phyloP scores from a whole-genome alignment of 176 grass and related monocot species.

The Zoysia pacifica region DNA sequence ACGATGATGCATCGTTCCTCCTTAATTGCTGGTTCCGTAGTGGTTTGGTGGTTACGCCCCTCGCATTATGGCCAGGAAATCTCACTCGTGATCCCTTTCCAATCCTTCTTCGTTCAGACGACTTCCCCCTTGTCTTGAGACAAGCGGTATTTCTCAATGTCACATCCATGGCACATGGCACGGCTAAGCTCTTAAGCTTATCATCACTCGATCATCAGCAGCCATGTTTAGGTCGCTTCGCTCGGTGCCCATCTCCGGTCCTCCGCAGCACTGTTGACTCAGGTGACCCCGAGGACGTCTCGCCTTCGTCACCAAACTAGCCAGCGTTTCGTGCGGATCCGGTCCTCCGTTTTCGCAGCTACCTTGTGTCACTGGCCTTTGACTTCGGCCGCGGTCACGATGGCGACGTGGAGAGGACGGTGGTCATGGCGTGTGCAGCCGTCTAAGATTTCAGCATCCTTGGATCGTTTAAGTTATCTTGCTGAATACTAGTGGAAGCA shows the following conservation, averaged over 20 bases:
- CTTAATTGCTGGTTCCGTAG: slow-evolving; percentile 38
- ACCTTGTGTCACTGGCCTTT: slow-evolving; percentile 11
- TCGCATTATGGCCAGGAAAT: slow-evolving; percentile 10
- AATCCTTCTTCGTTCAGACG: not conserved
- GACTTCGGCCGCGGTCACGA: not conserved
- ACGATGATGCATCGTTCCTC: not conserved
- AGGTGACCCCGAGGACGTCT: slow-evolving; percentile 5
- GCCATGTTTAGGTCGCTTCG: not conserved
- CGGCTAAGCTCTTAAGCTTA: not conserved
- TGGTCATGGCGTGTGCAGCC: slow-evolving; percentile 16
- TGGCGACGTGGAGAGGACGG: slow-evolving; percentile 15
- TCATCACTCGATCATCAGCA: not conserved
- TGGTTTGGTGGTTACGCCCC: slow-evolving; percentile 44
- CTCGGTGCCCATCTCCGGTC: not conserved
- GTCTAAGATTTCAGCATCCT: slow-evolving; percentile 21
- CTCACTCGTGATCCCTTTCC: not conserved
- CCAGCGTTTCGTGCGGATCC: not conserved
- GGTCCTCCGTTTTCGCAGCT: not conserved
- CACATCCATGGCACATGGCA: not conserved
- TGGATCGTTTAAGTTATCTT: slow-evolving; percentile 3
- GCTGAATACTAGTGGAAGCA: not conserved
- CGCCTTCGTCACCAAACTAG: not conserved
- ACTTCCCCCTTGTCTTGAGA: not conserved
- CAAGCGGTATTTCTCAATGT: not conserved
- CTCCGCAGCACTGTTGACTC: not conserved